These are phyloP conservation scores for Actinomucor elegans DNA, from an alignment of 371 early-diverging fungal genomes.

Conservation along the genomic window DNA sequence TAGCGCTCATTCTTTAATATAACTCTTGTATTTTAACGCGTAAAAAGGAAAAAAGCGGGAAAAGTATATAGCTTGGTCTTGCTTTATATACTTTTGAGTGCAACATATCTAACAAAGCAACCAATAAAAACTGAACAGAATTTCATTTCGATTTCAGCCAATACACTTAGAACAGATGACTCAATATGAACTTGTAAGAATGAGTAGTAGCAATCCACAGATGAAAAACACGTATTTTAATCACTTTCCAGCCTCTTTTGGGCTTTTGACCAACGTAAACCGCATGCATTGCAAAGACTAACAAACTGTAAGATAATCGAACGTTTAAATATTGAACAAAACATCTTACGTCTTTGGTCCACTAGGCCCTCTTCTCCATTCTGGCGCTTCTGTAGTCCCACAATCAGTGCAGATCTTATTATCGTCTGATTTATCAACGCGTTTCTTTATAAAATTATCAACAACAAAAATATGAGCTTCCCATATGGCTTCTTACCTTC, in stretches of 20 bases:
- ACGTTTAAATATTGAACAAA: background rate
- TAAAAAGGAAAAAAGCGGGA: background rate
- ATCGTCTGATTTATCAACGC: constrained; percentile 4
- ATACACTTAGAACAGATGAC: no score
- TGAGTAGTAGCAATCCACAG: no score
- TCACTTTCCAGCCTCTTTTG: constrained; percentile 19
- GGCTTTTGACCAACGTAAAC: constrained; percentile 45
- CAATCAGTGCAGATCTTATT: constrained; percentile 53
- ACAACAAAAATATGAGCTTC: no score
- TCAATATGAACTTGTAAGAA: no score
- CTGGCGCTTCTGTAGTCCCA: constrained; percentile 75
- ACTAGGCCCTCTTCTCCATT: constrained; percentile 83
- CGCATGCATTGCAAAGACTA: constrained; percentile 61
- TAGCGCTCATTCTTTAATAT: constrained; percentile 20
- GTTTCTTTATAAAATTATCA: background rate
- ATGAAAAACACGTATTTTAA: no score
- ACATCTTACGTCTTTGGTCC: constrained; percentile 64
- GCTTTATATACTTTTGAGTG: no score
- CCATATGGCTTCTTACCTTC: no score
- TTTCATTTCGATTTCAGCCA: no score
- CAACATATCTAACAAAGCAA: no score
- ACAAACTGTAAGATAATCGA: background rate
- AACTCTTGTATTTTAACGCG: background rate
- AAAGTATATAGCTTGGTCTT: no score
- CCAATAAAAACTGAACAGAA: no score